A percentile compares a stretch with the other conserved stretches of the same genome.
Evolutionary conservation across 352 stramenopile genomes (phyloP).

Genomic region (Pythium aristosporum): DNA sequence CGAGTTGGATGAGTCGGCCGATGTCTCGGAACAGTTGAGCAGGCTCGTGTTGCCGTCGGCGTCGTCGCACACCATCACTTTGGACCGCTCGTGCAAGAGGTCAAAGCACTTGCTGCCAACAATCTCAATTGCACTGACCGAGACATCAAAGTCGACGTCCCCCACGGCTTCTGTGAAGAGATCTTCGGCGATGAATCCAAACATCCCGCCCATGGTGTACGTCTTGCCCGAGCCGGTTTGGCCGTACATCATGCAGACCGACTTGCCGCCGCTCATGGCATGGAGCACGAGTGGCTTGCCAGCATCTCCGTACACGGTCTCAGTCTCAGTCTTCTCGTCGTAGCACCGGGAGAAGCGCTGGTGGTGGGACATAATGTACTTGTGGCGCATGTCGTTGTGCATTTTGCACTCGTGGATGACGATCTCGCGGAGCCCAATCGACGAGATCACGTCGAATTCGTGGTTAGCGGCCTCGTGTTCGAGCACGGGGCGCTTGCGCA

Average conservation of each 20-base stretch:
- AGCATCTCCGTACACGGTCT: constrained; percentile 72
- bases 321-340: constrained; percentile 67
- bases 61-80: constrained; percentile 77
- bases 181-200: constrained; percentile 73
- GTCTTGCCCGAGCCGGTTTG: constrained; percentile 75
- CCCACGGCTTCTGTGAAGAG: constrained; percentile 53
- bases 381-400: constrained; percentile 89
- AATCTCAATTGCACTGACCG: constrained; percentile 61
- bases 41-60: constrained; percentile 60
- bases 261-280: constrained; percentile 58
- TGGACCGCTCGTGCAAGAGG: constrained; percentile 41
- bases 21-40: constrained; percentile 53
- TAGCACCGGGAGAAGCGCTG: constrained; percentile 81
- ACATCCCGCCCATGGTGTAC: constrained; percentile 85
- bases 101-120: constrained; percentile 66
- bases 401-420: constrained; percentile 90
- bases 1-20: constrained; percentile 56
- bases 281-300: constrained; percentile 68
- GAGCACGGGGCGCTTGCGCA: constrained; percentile 88
- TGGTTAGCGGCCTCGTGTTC: constrained; percentile 79
- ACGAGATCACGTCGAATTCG: constrained; percentile 88
- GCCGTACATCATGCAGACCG: constrained; percentile 83
- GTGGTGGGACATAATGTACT: constrained; percentile 77
- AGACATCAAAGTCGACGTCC: constrained; percentile 47
- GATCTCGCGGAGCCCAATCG: constrained; percentile 52